These are phyloP conservation scores for Penicillium sp. DNA, from an alignment of 2,329 filamentous ascomycete species.

Conservation along the genomic window DNA sequence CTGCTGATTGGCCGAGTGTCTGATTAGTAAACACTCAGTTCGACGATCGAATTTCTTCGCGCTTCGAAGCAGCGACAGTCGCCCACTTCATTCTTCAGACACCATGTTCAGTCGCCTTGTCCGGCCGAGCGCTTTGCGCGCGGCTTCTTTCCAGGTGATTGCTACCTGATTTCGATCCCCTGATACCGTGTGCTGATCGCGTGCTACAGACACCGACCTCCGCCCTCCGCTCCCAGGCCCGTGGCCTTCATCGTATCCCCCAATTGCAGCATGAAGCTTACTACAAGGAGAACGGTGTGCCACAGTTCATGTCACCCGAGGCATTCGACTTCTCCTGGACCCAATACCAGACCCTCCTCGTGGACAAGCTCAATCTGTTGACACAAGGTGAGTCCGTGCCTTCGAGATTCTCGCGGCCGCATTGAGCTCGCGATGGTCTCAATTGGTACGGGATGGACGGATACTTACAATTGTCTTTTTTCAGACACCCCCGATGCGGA, in stretches of 20 bases:
- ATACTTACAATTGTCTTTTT: slow-evolving; percentile 1
- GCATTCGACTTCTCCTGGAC: slow-evolving; percentile 76
- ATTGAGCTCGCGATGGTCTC: neutral
- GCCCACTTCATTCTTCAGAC: slow-evolving; percentile 19
- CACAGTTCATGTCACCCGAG: slow-evolving; percentile 64
- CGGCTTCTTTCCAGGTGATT: slow-evolving; percentile 37
- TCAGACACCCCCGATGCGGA: slow-evolving; percentile 62
- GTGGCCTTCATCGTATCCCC: slow-evolving; percentile 46
- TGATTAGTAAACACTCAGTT: slow-evolving; percentile 14
- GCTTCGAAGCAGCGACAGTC: slow-evolving; percentile 19
- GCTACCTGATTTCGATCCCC: neutral
- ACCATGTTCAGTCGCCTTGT: slow-evolving; percentile 43
- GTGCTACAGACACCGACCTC: slow-evolving; percentile 32
- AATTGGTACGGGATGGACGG: neutral
- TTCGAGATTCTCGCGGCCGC: slow-evolving; percentile 1
- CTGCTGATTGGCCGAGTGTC: slow-evolving; percentile 23
- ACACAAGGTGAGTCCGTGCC: slow-evolving; percentile 59
- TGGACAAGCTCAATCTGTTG: slow-evolving; percentile 70
- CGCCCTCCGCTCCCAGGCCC: slow-evolving; percentile 36
- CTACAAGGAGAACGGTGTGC: slow-evolving; percentile 54
- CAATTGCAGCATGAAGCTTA: slow-evolving; percentile 45
- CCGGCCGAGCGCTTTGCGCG: slow-evolving; percentile 44
- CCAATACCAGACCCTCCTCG: slow-evolving; percentile 70
- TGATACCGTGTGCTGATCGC: slow-evolving; percentile 16
- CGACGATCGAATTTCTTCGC: slow-evolving; percentile 36